phyloP scores from a whole-genome alignment of 129 eudicot species.

The Ambrosia trifida region DNA sequence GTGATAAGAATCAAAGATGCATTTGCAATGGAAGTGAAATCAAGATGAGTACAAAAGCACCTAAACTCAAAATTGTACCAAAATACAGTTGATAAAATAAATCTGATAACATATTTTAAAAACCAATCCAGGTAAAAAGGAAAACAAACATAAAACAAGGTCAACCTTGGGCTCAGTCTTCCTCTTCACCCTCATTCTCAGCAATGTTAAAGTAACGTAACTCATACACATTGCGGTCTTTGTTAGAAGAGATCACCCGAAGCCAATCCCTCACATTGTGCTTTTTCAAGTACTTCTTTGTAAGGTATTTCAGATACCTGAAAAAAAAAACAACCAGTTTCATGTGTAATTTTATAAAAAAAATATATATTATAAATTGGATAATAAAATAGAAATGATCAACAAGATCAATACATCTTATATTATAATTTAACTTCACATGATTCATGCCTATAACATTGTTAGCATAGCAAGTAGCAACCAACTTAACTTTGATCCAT shows the following conservation, averaged over 20 bases:
- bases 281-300: constrained; percentile 34
- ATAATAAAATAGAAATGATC: background rate
- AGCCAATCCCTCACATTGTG: constrained; percentile 44
- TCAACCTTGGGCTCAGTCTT: constrained; percentile 27
- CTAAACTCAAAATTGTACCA: background rate
- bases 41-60: background rate
- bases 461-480: no score
- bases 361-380: background rate
- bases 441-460: no score
- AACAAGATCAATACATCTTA: background rate
- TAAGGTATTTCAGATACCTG: constrained; percentile 38
- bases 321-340: background rate
- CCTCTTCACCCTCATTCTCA: constrained; percentile 40
- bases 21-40: no score
- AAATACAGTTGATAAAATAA: background rate
- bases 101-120: background rate
- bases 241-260: constrained; percentile 37
- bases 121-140: constrained; percentile 4
- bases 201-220: constrained; percentile 38
- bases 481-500: background rate
- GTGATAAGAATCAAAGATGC: no score
- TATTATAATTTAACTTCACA: background rate
- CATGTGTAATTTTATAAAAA: background rate
- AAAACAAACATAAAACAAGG: constrained; percentile 19
- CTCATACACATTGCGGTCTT: constrained; percentile 38